Evolutionary conservation across 1,284 basidiomycete genomes (phyloP).

Genomic region (Psilocybe mexicana): DNA sequence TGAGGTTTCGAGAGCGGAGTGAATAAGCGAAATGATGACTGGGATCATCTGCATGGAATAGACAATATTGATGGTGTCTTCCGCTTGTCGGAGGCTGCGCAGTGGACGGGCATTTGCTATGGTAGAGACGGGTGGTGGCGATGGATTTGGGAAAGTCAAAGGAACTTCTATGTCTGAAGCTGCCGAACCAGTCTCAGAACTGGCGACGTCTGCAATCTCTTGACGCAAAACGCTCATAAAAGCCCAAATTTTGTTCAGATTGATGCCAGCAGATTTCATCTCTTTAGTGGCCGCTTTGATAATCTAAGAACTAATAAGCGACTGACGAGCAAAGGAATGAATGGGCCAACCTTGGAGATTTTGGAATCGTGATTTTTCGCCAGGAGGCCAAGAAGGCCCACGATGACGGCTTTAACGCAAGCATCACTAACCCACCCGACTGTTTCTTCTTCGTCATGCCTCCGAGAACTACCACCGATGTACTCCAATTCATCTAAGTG

Average conservation of each 20-base stretch:
- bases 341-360: conserved; percentile 30
- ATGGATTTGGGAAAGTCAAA: conserved; percentile 52
- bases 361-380: conserved; percentile 43
- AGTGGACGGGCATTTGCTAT: conserved; percentile 39
- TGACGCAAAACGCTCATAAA: conserved; percentile 51
- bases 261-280: conserved; percentile 51
- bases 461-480: conserved; percentile 42
- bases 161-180: conserved; percentile 1
- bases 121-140: conserved; percentile 45
- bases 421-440: conserved; percentile 63
- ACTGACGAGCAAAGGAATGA: neutral
- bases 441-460: conserved; percentile 40
- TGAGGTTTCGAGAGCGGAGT: conserved; percentile 46
- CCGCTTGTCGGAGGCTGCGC: conserved; percentile 31
- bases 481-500: conserved; percentile 68
- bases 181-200: conserved; percentile 14
- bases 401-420: conserved; percentile 59
- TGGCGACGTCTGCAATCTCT: conserved; percentile 22
- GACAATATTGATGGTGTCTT: conserved; percentile 33
- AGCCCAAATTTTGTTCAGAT: conserved; percentile 62
- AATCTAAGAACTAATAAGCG: conserved; percentile 29
- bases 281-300: conserved; percentile 50
- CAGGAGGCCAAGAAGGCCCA: conserved; percentile 59
- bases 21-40: conserved; percentile 57
- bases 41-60: conserved; percentile 66